These are phyloP conservation scores for Tuctoria greenei DNA, from an alignment of 176 grass and related monocot genomes.

Conservation along the genomic window DNA sequence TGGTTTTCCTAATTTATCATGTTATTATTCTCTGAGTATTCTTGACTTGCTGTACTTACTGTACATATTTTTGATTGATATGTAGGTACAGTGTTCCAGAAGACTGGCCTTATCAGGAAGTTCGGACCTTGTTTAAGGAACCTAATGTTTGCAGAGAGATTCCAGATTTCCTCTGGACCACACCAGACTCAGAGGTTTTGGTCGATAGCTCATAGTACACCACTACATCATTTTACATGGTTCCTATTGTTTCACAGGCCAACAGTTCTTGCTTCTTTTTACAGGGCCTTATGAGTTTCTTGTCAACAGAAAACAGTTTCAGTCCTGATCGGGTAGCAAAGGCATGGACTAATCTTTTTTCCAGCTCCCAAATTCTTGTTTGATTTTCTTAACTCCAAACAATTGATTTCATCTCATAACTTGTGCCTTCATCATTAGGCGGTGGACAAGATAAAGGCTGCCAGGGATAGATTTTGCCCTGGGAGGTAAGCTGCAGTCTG, in stretches of 20 bases:
- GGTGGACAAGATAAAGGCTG: conserved; percentile 77
- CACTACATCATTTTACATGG: background rate
- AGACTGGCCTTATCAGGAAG: conserved; percentile 94
- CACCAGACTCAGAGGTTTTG: conserved; percentile 68
- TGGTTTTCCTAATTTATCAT: background rate
- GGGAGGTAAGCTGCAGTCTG: conserved; percentile 51
- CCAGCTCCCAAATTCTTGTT: conserved; percentile 20
- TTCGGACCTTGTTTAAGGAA: conserved; percentile 76
- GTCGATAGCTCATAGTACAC: conserved; percentile 1
- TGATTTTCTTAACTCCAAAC: conserved; percentile 4
- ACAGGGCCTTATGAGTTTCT: conserved; percentile 69
- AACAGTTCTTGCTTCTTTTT: conserved; percentile 23
- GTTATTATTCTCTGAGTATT: conserved; percentile 20
- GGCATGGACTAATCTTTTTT: conserved; percentile 43
- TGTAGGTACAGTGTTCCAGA: conserved; percentile 80
- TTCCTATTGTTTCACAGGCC: conserved; percentile 28
- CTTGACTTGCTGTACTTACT: conserved; percentile 4
- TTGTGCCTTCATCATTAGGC: conserved; percentile 55
- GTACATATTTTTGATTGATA: background rate
- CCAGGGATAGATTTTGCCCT: conserved; percentile 59
- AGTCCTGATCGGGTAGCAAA: conserved; percentile 74
- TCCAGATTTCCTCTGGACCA: conserved; percentile 69
- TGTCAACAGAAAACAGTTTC: conserved; percentile 85
- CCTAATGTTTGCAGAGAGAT: conserved; percentile 61
- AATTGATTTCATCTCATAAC: conserved; percentile 24